A percentile compares a stretch with the other conserved stretches of the same genome.
Evolutionary conservation across 2,329 filamentous ascomycete species (phyloP).

Genomic region (Arthrobotrys sphaeroides): DNA sequence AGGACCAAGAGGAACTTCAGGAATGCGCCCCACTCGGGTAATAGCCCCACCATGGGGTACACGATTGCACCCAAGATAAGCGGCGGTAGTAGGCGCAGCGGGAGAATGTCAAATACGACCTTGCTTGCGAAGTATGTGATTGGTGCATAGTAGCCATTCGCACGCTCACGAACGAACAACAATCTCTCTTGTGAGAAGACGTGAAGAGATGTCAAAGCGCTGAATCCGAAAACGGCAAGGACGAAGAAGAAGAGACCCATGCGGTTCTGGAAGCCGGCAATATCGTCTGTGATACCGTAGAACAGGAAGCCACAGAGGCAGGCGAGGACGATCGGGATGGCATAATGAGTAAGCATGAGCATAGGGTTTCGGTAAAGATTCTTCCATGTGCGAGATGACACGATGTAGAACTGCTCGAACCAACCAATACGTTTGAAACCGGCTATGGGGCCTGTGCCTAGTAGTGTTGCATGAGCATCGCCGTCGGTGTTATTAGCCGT

Average conservation of each 20-base stretch:
- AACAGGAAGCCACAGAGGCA: slow-evolving; percentile 89
- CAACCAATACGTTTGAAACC: slow-evolving; percentile 85
- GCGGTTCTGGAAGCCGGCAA: slow-evolving; percentile 96
- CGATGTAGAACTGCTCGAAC: slow-evolving; percentile 82
- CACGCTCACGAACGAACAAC: slow-evolving; percentile 89
- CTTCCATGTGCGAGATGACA: slow-evolving; percentile 91
- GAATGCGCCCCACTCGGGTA: slow-evolving; percentile 83
- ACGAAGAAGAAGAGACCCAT: slow-evolving; percentile 98
- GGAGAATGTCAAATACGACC: slow-evolving; percentile 97
- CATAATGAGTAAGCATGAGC: slow-evolving; percentile 98
- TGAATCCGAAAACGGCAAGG: slow-evolving; percentile 94
- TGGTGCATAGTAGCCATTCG: slow-evolving; percentile 95
- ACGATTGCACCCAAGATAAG: slow-evolving; percentile 95
- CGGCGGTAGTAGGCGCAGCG: slow-evolving; percentile 90
- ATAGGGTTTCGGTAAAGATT: slow-evolving; percentile 98
- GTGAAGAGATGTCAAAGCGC: slow-evolving; percentile 89
- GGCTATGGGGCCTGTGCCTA: slow-evolving; percentile 71
- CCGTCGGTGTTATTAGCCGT: slow-evolving; percentile 70
- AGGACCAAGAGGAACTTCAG: slow-evolving; percentile 90
- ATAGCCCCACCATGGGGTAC: slow-evolving; percentile 96
- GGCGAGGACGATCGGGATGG: slow-evolving; percentile 91
- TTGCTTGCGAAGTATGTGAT: slow-evolving; percentile 94
- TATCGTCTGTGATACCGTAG: slow-evolving; percentile 94
- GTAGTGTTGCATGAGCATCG: slow-evolving; percentile 61
- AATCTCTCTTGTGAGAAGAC: slow-evolving; percentile 92